Conservation (phyloP, 805 yeast genomes). For the Yarrowia osloensis region DNA sequence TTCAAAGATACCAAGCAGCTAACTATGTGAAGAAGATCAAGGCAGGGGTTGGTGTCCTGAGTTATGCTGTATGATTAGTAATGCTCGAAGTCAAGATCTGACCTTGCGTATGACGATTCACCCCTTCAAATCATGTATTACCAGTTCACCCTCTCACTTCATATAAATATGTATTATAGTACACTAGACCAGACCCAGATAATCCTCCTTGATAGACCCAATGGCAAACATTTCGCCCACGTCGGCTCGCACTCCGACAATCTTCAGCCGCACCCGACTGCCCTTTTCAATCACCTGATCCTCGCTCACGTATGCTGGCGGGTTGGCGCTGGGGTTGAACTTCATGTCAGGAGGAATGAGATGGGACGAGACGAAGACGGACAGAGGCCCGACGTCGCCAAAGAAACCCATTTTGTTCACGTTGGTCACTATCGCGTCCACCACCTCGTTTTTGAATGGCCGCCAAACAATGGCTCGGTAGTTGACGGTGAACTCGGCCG, state of each 20-base stretch:
- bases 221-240: constrained; percentile 97
- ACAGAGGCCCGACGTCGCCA: constrained; percentile 96
- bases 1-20: too few species aligned
- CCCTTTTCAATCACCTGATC: constrained; percentile 96
- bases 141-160: too few species aligned
- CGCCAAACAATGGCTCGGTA: constrained; percentile 97
- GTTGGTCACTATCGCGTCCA: constrained; percentile 91
- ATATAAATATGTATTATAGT: constrained; percentile 22
- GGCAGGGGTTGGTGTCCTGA: too few species aligned
- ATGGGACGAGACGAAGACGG: constrained; percentile 92
- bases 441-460: constrained; percentile 96
- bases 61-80: too few species aligned
- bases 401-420: constrained; percentile 95
- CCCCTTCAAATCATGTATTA: too few species aligned
- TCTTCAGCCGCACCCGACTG: constrained; percentile 87
- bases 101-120: too few species aligned
- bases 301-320: constrained; percentile 95
- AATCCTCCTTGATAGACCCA: constrained; percentile 97
- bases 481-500: constrained; percentile 94
- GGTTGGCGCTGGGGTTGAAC: constrained; percentile 92
- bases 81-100: too few species aligned
- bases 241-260: constrained; percentile 96
- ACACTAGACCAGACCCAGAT: constrained; percentile 73
- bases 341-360: constrained; percentile 91
- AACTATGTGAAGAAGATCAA: too few species aligned